Conservation (phyloP, 192 early-diverging fungal genomes). For the Kickxella alabastrina region DNA sequence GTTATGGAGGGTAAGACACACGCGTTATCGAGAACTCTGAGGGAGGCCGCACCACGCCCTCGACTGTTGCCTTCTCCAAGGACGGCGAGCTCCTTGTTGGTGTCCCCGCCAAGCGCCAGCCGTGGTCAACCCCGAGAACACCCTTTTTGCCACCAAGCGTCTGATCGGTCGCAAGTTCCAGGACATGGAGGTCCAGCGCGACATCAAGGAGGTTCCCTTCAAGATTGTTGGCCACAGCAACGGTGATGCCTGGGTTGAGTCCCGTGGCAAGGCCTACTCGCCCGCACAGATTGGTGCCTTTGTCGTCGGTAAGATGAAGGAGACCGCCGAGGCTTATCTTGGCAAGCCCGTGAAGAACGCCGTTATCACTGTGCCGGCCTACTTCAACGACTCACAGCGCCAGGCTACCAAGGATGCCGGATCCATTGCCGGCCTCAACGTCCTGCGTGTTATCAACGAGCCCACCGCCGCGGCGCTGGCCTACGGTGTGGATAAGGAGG, state of each 20-base stretch:
- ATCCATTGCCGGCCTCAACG: slow-evolving; percentile 76
- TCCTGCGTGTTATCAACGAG: slow-evolving; percentile 89
- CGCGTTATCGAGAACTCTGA: slow-evolving; percentile 97
- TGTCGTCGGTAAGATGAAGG: slow-evolving; percentile 99
- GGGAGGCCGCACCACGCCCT: slow-evolving; percentile 95
- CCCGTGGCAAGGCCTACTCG: slow-evolving; percentile 91
- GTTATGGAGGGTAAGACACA: slow-evolving; percentile 98
- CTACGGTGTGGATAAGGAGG: slow-evolving; percentile 74
- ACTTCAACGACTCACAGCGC: slow-evolving; percentile 90
- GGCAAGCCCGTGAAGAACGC: slow-evolving; percentile 67
- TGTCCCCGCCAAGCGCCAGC: slow-evolving; percentile 96
- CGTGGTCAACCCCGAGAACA: slow-evolving; percentile 98
- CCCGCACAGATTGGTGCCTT: slow-evolving; percentile 96
- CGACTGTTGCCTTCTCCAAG: slow-evolving; percentile 93
- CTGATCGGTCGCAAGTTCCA: slow-evolving; percentile 92
- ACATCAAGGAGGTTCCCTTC: slow-evolving; percentile 88
- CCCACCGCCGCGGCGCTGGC: slow-evolving; percentile 86
- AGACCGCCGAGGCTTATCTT: slow-evolving; percentile 85
- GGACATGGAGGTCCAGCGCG: slow-evolving; percentile 83
- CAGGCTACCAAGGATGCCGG: slow-evolving; percentile 91
- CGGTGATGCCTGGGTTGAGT: slow-evolving; percentile 98
- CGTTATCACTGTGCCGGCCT: slow-evolving; percentile 73
- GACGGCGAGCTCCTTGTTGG: slow-evolving; percentile 96
- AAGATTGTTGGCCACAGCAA: slow-evolving; percentile 93
- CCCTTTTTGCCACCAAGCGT: slow-evolving; percentile 95